Base-by-base conservation (phyloP, 179 eudicot genomes). In the Patellifolia procumbens region DNA sequence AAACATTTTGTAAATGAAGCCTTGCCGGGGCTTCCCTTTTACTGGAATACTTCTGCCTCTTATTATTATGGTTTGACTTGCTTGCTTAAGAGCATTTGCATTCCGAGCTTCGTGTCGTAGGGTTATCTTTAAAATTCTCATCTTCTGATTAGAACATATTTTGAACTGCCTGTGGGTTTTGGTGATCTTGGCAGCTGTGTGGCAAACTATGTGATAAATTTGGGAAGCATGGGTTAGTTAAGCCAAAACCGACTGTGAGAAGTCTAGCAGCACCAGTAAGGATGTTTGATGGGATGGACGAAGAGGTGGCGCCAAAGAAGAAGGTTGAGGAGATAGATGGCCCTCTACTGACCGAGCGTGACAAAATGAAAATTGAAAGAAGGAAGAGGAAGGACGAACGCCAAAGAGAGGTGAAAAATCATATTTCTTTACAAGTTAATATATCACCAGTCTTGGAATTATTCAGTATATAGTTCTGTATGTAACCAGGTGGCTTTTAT, bases 231-330 rank as follows among this genome's bases (percentile, higher is more conserved):
- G 97, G 97, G 45, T 78, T 95, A 67, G 89, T 88, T 19, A 95
- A 95, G 83, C 88, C 80, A 72, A 86, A 87, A 74, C 92, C 96
- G 2, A 72, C 94, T 2, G 91, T 95, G 71, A 90, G 99, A 84
- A 95, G 99, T 79, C 88, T 95, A 31, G 85, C 89, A 74, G 85
- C 94, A 65, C 99, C 99, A 20, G 55, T 95, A 70, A 90, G 99
- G 82, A 95, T 95, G 99, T 86, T 78, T 81, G 99, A 95, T 76
- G 97, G 95, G 53, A 93, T 95, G 99, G 99, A 95, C 79, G 98
- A 95, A 61, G 92, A 84, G 45, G 83, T 76, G 67, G 97, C 72
- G 74, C 92, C 94, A 16, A 93, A 90, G 83, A 92, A 91, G 91
- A 91, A 93, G 86, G 91, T 92, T 29, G 99, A 95, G 89, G 89